Evolutionary conservation across 2,329 filamentous ascomycete species (phyloP).

Genomic region (Pseudofabraea citricarpa): DNA sequence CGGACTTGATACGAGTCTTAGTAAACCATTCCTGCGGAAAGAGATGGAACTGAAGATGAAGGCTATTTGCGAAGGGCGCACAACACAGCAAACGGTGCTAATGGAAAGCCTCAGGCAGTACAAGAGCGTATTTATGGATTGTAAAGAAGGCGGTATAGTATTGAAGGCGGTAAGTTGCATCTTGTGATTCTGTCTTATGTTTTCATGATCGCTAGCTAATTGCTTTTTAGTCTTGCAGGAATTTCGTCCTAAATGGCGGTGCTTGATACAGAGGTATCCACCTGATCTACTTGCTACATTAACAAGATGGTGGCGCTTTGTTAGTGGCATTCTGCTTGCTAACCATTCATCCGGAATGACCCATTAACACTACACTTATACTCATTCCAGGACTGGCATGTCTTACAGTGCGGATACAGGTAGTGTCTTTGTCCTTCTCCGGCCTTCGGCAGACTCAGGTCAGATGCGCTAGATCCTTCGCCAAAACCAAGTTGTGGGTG

Average conservation of each 20-base stretch:
- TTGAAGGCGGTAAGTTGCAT: slow-evolving; percentile 51
- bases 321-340: neutral
- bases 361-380: too few relatives aligned
- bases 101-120: slow-evolving; percentile 84
- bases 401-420: too few relatives aligned
- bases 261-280: slow-evolving; percentile 13
- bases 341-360: too few relatives aligned
- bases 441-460: too few relatives aligned
- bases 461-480: slow-evolving; percentile 14
- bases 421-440: neutral
- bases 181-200: slow-evolving; percentile 2
- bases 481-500: slow-evolving; percentile 4
- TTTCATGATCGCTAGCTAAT: slow-evolving; percentile 7
- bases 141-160: slow-evolving; percentile 67
- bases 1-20: slow-evolving; percentile 85
- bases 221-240: slow-evolving; percentile 21
- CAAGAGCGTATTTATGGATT: slow-evolving; percentile 77
- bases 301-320: slow-evolving; percentile 1
- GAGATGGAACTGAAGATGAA: slow-evolving; percentile 98
- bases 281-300: neutral
- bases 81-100: slow-evolving; percentile 69
- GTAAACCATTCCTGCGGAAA: slow-evolving; percentile 93
- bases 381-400: too few relatives aligned
- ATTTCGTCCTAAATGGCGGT: slow-evolving; percentile 23
- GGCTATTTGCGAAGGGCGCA: slow-evolving; percentile 85